phyloP scores from a whole-genome alignment of 2,329 filamentous ascomycete genomes.

The Claviceps citrina region DNA sequence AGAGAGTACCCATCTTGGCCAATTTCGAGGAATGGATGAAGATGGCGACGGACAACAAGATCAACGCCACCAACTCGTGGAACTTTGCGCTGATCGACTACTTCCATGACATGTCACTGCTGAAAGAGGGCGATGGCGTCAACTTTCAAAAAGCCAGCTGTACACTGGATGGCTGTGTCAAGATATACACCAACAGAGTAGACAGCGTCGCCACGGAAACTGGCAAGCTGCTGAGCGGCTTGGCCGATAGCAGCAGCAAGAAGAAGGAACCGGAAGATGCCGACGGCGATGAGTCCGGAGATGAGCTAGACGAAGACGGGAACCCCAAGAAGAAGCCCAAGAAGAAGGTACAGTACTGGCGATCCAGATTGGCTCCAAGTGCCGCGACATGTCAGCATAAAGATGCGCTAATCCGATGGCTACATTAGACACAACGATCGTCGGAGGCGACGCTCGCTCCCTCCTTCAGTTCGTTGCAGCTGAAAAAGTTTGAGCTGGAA shows the following conservation, averaged over 20 bases:
- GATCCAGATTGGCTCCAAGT: neutral
- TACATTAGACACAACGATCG: slow-evolving; percentile 46
- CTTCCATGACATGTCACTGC: slow-evolving; percentile 95
- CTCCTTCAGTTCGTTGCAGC: slow-evolving; percentile 71
- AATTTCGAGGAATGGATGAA: slow-evolving; percentile 99
- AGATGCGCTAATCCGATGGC: neutral
- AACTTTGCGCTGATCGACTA: slow-evolving; percentile 99
- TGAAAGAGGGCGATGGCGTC: slow-evolving; percentile 91
- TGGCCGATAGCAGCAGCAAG: slow-evolving; percentile 74
- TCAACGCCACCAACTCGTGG: slow-evolving; percentile 97
- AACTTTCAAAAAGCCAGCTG: slow-evolving; percentile 98
- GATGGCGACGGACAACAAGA: slow-evolving; percentile 98
- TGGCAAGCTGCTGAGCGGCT: slow-evolving; percentile 79
- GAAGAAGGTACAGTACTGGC: slow-evolving; percentile 47
- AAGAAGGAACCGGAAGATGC: slow-evolving; percentile 49
- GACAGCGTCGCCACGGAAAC: slow-evolving; percentile 97
- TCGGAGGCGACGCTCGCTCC: slow-evolving; percentile 87
- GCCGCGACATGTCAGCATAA: neutral
- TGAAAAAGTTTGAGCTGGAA: slow-evolving; percentile 96
- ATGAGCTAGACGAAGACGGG: slow-evolving; percentile 48
- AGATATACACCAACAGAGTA: slow-evolving; percentile 96
- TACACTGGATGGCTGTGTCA: slow-evolving; percentile 93
- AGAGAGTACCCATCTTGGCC: slow-evolving; percentile 83
- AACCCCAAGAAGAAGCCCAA: slow-evolving; percentile 46
- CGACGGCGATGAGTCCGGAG: slow-evolving; percentile 52